Conservation (phyloP, 805 yeast species). For the Wickerhamiella kurtzmanii region DNA sequence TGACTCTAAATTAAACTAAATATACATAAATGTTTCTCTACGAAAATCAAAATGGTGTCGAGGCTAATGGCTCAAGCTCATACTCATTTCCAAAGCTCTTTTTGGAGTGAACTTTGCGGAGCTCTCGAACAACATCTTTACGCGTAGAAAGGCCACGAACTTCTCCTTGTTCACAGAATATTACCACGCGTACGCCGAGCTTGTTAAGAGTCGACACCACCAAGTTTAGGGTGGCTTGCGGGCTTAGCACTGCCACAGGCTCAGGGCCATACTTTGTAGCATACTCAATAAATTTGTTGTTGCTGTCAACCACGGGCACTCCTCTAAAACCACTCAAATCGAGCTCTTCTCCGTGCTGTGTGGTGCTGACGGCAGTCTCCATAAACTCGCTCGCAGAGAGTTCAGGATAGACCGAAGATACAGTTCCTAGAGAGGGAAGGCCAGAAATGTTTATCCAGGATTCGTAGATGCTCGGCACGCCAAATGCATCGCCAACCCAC, state of each 20-base stretch:
- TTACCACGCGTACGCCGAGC: slow-evolving; percentile 15
- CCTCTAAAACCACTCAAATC: slow-evolving; percentile 1
- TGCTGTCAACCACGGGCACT: slow-evolving; percentile 13
- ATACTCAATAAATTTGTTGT: slow-evolving; percentile 8
- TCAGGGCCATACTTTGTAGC: slow-evolving; percentile 9
- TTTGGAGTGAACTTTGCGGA: not conserved
- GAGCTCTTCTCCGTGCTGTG: not conserved
- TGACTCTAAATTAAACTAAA: not conserved
- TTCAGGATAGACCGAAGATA: slow-evolving; percentile 10
- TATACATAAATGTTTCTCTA: not conserved
- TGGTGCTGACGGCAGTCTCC: slow-evolving; percentile 1
- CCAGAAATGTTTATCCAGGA: slow-evolving; percentile 4
- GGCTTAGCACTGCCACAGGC: slow-evolving; percentile 12
- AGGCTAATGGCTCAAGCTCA: not conserved
- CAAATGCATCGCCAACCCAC: slow-evolving; percentile 52
- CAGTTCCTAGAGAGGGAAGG: slow-evolving; percentile 8
- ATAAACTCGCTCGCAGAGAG: slow-evolving; percentile 9
- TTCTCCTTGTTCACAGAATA: slow-evolving; percentile 8
- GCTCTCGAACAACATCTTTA: slow-evolving; percentile 9
- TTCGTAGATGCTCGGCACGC: slow-evolving; percentile 31
- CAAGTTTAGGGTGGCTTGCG: slow-evolving; percentile 10
- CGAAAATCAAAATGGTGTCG: not conserved
- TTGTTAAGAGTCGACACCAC: slow-evolving; percentile 8
- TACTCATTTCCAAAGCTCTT: not conserved
- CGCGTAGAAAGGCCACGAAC: slow-evolving; percentile 13